Evolutionary conservation across 2,329 filamentous ascomycete species (phyloP).

Genomic region (Xylaria sp.): DNA sequence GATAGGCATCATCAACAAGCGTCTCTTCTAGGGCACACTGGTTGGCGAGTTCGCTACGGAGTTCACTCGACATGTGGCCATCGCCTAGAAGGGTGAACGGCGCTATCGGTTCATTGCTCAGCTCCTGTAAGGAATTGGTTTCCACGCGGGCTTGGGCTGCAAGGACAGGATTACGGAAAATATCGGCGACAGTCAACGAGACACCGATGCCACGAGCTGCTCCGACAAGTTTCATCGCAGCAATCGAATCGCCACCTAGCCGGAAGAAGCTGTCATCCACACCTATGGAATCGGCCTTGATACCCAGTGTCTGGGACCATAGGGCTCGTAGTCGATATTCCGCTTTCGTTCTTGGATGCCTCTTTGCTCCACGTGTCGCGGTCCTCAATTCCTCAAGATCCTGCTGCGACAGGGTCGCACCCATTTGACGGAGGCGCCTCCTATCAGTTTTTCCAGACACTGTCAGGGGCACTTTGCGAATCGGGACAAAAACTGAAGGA

Average conservation of each 20-base stretch:
- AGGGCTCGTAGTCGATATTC: constrained; percentile 6
- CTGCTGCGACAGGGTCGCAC: neutral
- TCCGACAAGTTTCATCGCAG: constrained; percentile 14
- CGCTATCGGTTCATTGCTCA: neutral
- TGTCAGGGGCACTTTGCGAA: constrained; percentile 16
- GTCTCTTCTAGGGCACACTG: neutral
- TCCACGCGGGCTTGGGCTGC: neutral
- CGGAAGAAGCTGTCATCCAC: constrained; percentile 14
- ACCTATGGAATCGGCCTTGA: constrained; percentile 2
- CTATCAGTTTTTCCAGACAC: constrained; percentile 24
- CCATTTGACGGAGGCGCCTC: constrained; percentile 1
- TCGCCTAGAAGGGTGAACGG: neutral
- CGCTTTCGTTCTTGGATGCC: constrained; percentile 1
- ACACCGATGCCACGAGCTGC: constrained; percentile 1
- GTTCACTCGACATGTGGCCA: neutral
- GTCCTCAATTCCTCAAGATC: constrained; percentile 2
- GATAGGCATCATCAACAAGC: constrained; percentile 8
- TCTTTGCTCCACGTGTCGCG: constrained; percentile 8
- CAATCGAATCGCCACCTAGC: constrained; percentile 11
- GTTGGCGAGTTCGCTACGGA: neutral
- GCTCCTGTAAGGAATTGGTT: neutral
- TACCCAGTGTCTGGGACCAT: constrained; percentile 1
- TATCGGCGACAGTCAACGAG: constrained; percentile 2
- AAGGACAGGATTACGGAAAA: constrained; percentile 7
- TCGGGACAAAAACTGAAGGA: constrained; percentile 14